Evolutionary conservation across 2,329 filamentous ascomycete genomes (phyloP).

Genomic region (Talaromyces sp.): DNA sequence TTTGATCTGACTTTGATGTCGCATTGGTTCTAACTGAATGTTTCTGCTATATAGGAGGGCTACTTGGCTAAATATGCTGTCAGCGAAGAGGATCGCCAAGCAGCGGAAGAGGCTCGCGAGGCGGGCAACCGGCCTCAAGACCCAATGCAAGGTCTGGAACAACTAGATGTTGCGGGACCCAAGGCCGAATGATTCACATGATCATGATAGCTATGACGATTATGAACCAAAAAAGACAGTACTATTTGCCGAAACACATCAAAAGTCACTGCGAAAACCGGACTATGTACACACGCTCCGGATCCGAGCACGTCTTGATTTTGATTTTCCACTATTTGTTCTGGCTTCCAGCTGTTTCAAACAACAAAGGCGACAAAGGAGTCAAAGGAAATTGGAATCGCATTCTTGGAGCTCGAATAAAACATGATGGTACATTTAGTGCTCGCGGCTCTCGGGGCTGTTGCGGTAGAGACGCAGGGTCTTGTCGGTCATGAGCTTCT

Average conservation of each 20-base stretch:
- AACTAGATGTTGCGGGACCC: constrained; percentile 90
- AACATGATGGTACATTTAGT: constrained; percentile 43
- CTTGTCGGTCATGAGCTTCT: constrained; percentile 88
- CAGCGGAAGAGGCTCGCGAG: constrained; percentile 57
- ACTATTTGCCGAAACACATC: constrained; percentile 31
- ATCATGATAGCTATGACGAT: constrained; percentile 3
- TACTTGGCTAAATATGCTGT: constrained; percentile 89
- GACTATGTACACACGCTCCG: constrained; percentile 43
- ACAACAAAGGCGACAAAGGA: constrained; percentile 32
- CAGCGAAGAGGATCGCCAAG: constrained; percentile 73
- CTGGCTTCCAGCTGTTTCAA: constrained; percentile 30
- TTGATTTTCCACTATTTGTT: constrained; percentile 20
- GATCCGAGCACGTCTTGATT: constrained; percentile 30
- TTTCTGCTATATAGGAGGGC: constrained; percentile 68
- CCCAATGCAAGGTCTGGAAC: constrained; percentile 94
- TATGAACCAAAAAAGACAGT: constrained; percentile 27
- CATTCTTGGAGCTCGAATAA: constrained; percentile 34
- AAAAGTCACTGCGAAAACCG: constrained; percentile 30
- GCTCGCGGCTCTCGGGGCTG: constrained; percentile 49
- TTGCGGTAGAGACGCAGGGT: constrained; percentile 84
- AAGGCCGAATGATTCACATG: constrained; percentile 63
- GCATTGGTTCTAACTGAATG: constrained; percentile 26
- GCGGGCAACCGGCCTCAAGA: constrained; percentile 66
- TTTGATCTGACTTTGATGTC: background rate
- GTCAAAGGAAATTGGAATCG: constrained; percentile 24